Percentiles rank a stretch among this genome's conserved stretches.
These are phyloP conservation scores for Ogataea chonburiensis DNA, from an alignment of 805 yeast species.

Conservation along the genomic window DNA sequence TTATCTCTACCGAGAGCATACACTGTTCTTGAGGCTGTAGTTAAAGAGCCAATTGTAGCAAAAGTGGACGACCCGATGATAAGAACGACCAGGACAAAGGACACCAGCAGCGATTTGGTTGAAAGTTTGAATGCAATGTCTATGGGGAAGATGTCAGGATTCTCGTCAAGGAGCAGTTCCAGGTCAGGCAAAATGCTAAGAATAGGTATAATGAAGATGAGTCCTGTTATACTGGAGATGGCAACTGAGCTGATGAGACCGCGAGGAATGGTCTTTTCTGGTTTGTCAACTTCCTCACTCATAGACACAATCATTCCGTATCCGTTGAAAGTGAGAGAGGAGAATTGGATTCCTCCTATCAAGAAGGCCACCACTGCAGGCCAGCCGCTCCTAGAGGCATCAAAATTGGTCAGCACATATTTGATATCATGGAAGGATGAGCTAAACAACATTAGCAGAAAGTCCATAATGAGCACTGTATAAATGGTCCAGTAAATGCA, in stretches of 20 bases:
- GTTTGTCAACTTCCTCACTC: constrained; percentile 76
- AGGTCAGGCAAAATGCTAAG: constrained; percentile 71
- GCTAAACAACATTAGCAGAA: constrained; percentile 57
- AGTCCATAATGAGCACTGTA: constrained; percentile 66
- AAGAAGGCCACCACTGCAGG: constrained; percentile 67
- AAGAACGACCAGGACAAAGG: constrained; percentile 64
- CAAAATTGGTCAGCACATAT: constrained; percentile 63
- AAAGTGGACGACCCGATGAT: constrained; percentile 69
- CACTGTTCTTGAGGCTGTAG: constrained; percentile 81
- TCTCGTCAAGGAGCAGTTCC: constrained; percentile 50
- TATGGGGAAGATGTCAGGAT: constrained; percentile 73
- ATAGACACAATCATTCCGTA: constrained; percentile 79
- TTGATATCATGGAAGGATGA: constrained; percentile 56
- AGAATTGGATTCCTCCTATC: constrained; percentile 78
- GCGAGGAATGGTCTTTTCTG: constrained; percentile 71
- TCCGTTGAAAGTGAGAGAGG: constrained; percentile 77
- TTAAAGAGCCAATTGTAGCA: constrained; percentile 76
- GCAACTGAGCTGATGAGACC: constrained; percentile 68
- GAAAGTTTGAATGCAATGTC: constrained; percentile 71
- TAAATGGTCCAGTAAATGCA: constrained; percentile 77
- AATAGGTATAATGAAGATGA: constrained; percentile 70
- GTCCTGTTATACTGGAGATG: constrained; percentile 65
- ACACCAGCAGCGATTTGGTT: constrained; percentile 65
- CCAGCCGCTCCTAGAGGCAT: constrained; percentile 75
- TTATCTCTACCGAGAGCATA: constrained; percentile 82